phyloP scores from a whole-genome alignment of 2,329 filamentous ascomycete genomes.

The Tetracladium maxilliforme region DNA sequence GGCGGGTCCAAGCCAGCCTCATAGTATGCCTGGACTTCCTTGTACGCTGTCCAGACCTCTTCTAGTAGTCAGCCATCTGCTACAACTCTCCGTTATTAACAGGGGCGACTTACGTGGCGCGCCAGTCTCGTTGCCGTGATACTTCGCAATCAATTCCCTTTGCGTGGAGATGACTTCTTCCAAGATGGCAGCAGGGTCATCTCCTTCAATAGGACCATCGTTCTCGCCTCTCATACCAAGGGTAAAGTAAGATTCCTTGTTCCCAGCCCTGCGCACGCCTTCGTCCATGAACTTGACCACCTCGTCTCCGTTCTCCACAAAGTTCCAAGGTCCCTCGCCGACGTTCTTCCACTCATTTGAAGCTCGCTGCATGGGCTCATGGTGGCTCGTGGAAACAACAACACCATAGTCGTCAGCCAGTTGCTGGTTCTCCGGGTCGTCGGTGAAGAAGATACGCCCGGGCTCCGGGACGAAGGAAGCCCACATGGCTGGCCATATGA shows the following conservation, averaged over 20 bases:
- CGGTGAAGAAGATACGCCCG: conserved; percentile 43
- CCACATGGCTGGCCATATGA: conserved; percentile 56
- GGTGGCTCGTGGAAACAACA: conserved; percentile 49
- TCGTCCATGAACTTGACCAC: not conserved
- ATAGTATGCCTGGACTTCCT: conserved; percentile 49
- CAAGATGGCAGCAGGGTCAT: conserved; percentile 34
- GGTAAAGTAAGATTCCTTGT: not conserved
- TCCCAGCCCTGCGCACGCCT: not conserved
- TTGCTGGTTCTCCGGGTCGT: conserved; percentile 41
- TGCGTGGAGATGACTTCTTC: conserved; percentile 39
- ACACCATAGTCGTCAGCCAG: conserved; percentile 49
- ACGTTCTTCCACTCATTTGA: conserved; percentile 30
- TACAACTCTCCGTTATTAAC: not conserved
- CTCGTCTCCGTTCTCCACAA: conserved; percentile 35
- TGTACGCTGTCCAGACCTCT: conserved; percentile 50
- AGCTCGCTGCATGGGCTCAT: conserved; percentile 48
- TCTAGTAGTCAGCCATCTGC: conserved; percentile 9
- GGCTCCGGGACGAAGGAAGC: conserved; percentile 28
- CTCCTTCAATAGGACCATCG: conserved; percentile 33
- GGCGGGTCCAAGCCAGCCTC: conserved; percentile 42
- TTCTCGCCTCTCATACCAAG: conserved; percentile 39
- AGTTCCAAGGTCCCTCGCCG: conserved; percentile 32
- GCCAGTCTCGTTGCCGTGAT: conserved; percentile 28
- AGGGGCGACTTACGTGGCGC: conserved; percentile 22
- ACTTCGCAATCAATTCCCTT: conserved; percentile 32